Evolutionary conservation across 2,329 filamentous ascomycete species (phyloP).

Genomic region (Phialophora macrospora): DNA sequence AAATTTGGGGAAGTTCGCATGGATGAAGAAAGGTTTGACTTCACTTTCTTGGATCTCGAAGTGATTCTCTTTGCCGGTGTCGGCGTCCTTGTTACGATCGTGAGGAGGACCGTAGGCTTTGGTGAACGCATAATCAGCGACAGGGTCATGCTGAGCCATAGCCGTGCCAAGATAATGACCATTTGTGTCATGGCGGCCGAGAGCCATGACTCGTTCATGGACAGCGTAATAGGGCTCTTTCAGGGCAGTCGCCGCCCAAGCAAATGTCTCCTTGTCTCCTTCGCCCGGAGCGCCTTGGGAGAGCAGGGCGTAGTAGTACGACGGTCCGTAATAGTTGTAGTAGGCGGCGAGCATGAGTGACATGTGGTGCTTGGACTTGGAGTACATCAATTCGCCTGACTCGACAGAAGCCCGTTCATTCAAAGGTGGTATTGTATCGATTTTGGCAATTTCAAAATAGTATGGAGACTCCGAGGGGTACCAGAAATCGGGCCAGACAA

Average conservation of each 20-base stretch:
- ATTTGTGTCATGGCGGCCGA: slow-evolving; percentile 38
- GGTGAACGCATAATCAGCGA: slow-evolving; percentile 42
- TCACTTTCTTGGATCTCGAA: slow-evolving; percentile 36
- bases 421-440: slow-evolving; percentile 44
- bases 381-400: slow-evolving; percentile 53
- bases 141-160: slow-evolving; percentile 46
- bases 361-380: slow-evolving; percentile 49
- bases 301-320: slow-evolving; percentile 53
- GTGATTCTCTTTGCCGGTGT: slow-evolving; percentile 42
- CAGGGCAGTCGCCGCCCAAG: slow-evolving; percentile 51
- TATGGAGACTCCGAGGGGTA: slow-evolving; percentile 50
- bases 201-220: slow-evolving; percentile 41
- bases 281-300: slow-evolving; percentile 55
- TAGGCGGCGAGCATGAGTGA: slow-evolving; percentile 55
- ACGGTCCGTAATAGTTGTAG: slow-evolving; percentile 56
- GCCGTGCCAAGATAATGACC: slow-evolving; percentile 40
- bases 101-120: slow-evolving; percentile 22
- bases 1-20: slow-evolving; percentile 50
- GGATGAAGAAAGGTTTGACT: slow-evolving; percentile 48
- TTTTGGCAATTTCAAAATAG: slow-evolving; percentile 50
- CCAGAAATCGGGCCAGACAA: slow-evolving; percentile 64
- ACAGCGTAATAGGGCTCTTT: slow-evolving; percentile 51
- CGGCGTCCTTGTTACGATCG: slow-evolving; percentile 36
- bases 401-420: slow-evolving; percentile 47
- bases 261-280: slow-evolving; percentile 59